Conservation (phyloP, 805 yeast species). For the Wickerhamiella galacta region DNA sequence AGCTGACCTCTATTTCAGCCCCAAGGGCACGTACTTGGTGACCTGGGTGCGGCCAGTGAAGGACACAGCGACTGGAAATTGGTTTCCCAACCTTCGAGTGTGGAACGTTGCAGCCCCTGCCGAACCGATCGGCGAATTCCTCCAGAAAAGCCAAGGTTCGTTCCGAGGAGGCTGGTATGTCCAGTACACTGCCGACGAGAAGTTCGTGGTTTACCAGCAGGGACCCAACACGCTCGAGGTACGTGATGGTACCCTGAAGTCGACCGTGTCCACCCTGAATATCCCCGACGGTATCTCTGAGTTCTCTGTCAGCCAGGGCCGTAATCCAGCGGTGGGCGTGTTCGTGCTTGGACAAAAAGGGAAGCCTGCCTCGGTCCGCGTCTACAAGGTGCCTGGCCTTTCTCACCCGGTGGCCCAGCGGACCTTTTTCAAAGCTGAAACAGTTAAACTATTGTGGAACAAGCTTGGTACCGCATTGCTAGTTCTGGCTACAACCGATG, state of each 20-base stretch:
- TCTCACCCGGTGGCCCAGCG: conserved; percentile 68
- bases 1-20: conserved; percentile 77
- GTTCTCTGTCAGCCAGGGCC: conserved; percentile 71
- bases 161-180: conserved; percentile 52
- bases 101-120: conserved; percentile 32
- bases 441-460: conserved; percentile 87
- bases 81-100: conserved; percentile 63
- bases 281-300: conserved; percentile 35
- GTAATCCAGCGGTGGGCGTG: conserved; percentile 76
- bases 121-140: conserved; percentile 40
- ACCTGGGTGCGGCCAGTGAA: conserved; percentile 83
- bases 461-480: conserved; percentile 82
- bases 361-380: conserved; percentile 75
- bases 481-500: conserved; percentile 90
- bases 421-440: conserved; percentile 88
- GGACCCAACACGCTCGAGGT: conserved; percentile 44
- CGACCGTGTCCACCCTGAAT: conserved; percentile 43
- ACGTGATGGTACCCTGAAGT: conserved; percentile 32
- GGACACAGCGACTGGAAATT: conserved; percentile 53
- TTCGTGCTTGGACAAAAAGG: conserved; percentile 78
- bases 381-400: conserved; percentile 65
- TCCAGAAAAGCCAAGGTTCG: conserved; percentile 56
- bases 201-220: conserved; percentile 40
- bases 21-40: conserved; percentile 62
- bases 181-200: conserved; percentile 76